Evolutionary conservation across 352 stramenopile species (phyloP), one percentile per base, ranked within the genome.

Genomic region (Globisporangium alternatum): DNA sequence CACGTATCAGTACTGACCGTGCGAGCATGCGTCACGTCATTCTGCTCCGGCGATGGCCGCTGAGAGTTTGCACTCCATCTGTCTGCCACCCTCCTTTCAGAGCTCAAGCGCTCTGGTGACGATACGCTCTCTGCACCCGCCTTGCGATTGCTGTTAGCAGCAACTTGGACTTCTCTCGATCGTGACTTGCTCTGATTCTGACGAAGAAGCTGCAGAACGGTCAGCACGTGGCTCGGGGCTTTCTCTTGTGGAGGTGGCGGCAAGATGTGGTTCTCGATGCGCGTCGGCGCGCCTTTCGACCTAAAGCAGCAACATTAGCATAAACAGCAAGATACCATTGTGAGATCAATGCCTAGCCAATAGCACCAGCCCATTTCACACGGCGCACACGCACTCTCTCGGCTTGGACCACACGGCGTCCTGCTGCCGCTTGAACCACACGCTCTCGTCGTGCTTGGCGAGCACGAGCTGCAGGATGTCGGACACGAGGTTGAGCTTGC

Each of bases 391-490:
- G 5, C 45, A 72, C 70, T 72, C 56, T 37, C 67, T 66, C 12
- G 78, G 81, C 15, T 77, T 70, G 5, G 69, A 75, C 84, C 81
- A 93, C 19, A 89, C 76, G 10, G 79, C 68, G 19, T 88, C 74
- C 44, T 89, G 70, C 13, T 75, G 71, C 12, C 80, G 67, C 56
- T 76, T 74, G 17, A 64, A 64, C 37, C 72, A 65, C 58, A 77
- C 64, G 28, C 70, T 70, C 51, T 88, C 78, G 41, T 74, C 67
- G 44, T 86, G 80, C 54, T 85, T 83, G 49, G 80, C 69, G 5
- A 79, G 54, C 10, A 86, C 72, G 17, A 78, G 56, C 31, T 73
- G 64, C 30, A 89, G 54, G 2, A 83, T 71, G 47, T 94, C 81
- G 28, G 71, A 71, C 21, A 89, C 71, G 7, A 94, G 61, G 30